Conservation (phyloP, 306 rosid species). For the Rosa multiflora region DNA sequence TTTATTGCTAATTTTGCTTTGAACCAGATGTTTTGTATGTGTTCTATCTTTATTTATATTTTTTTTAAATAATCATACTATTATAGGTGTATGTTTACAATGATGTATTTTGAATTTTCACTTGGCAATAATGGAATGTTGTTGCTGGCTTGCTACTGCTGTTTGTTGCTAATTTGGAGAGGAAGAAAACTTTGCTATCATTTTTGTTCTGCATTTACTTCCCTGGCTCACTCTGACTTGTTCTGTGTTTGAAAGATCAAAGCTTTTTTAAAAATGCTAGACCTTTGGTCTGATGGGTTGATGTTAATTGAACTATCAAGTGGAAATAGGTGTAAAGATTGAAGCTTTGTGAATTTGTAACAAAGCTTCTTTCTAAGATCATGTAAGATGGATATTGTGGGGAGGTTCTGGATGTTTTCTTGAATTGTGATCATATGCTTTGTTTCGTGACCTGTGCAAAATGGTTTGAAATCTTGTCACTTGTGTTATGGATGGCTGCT, state of each 20-base stretch:
- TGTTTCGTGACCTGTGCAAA: neutral
- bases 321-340: neutral
- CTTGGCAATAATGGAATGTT: neutral
- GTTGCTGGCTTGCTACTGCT: neutral
- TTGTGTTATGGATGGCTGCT: neutral
- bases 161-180: neutral
- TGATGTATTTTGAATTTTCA: neutral
- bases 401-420: neutral
- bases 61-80: neutral
- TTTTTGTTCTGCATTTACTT: neutral
- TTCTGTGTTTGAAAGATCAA: too few species aligned
- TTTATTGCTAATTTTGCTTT: constrained; percentile 13
- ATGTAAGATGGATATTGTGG: neutral
- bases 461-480: neutral
- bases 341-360: neutral
- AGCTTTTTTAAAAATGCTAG: neutral
- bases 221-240: neutral
- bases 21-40: neutral
- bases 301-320: neutral
- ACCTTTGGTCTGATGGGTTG: neutral
- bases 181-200: too few species aligned
- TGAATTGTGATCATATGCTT: neutral
- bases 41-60: neutral
- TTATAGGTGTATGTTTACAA: neutral
- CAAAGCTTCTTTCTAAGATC: neutral